Conservation (phyloP, 768 basidiomycete species). For the Daedalea quercina region DNA sequence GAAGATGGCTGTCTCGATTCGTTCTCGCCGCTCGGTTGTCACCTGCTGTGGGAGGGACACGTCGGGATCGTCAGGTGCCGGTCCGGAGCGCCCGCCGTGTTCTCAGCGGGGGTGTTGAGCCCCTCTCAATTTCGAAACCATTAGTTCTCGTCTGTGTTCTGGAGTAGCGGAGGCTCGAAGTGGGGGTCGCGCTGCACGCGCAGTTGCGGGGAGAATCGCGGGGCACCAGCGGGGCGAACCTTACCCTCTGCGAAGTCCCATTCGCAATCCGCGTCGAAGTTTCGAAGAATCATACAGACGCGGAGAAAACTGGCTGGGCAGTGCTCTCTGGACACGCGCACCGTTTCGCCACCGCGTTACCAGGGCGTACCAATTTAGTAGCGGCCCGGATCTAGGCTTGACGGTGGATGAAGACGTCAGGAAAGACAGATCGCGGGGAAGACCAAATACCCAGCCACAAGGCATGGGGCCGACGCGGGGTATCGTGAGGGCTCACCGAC, state of each 20-base stretch:
- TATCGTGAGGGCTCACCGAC: background rate
- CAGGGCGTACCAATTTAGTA: no score
- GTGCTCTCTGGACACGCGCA: no score
- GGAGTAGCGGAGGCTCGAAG: background rate
- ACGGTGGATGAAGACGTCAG: background rate
- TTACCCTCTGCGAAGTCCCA: no score
- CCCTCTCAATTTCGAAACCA: background rate
- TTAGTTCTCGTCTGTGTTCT: background rate
- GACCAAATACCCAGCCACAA: background rate
- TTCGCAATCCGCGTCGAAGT: no score
- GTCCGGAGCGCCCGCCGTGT: background rate
- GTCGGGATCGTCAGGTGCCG: background rate
- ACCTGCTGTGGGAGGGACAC: background rate
- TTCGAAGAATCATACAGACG: no score
- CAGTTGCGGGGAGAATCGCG: no score
- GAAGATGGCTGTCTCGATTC: background rate
- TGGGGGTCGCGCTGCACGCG: no score
- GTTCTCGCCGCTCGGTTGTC: slow-evolving; percentile 3
- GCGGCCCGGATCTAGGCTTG: background rate
- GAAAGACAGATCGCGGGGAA: background rate
- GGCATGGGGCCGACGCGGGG: background rate
- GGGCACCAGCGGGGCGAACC: no score
- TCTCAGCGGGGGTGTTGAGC: no score
- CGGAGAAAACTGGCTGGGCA: no score
- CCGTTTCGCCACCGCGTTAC: no score